A percentile compares a stretch with the other conserved stretches of the same genome.
Evolutionary conservation across 2,329 filamentous ascomycete species (phyloP).

Genomic region (Fusarium albidum): DNA sequence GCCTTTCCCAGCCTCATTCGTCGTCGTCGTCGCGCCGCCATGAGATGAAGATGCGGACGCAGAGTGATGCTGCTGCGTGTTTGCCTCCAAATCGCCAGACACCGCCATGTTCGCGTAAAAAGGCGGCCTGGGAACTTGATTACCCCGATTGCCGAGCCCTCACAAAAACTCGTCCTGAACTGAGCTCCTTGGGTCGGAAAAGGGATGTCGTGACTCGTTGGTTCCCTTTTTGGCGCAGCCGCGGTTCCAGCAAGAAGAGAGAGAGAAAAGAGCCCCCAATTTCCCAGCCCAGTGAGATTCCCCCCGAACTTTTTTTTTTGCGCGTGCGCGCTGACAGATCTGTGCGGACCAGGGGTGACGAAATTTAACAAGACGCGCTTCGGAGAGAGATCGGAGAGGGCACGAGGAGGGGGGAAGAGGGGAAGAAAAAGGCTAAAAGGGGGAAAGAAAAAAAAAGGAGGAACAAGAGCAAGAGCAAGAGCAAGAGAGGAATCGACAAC

Average conservation of each 20-base stretch:
- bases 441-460: not conserved
- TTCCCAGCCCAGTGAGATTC: too few species aligned
- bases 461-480: not conserved
- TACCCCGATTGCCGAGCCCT: not conserved
- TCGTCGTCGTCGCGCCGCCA: not conserved
- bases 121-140: not conserved
- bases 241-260: too few species aligned
- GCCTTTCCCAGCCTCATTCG: constrained; percentile 42
- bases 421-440: not conserved
- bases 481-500: not conserved
- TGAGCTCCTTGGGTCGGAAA: not conserved
- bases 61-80: constrained; percentile 4
- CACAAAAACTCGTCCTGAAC: not conserved
- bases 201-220: too few species aligned
- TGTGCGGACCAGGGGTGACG: too few species aligned
- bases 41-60: not conserved
- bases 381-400: not conserved
- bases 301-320: too few species aligned
- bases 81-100: constrained; percentile 23
- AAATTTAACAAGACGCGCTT: too few species aligned
- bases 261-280: too few species aligned
- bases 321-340: too few species aligned
- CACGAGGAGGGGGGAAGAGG: not conserved
- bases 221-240: too few species aligned
- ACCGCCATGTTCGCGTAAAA: constrained; percentile 18